Conservation (phyloP, 2,329 filamentous ascomycete genomes). For the Trichoderma asperellum region DNA sequence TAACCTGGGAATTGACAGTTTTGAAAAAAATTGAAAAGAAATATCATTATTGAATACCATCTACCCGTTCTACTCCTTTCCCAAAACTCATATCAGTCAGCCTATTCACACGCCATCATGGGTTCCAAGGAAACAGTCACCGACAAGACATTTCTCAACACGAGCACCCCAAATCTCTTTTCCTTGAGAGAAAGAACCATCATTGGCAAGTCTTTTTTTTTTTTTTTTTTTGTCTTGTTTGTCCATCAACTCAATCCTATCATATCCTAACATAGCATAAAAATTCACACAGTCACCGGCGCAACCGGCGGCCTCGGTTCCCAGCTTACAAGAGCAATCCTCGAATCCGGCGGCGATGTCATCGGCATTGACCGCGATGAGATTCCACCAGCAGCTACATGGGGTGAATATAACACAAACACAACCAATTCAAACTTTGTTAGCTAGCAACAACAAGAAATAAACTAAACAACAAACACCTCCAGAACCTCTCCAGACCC, state of each 20-base stretch:
- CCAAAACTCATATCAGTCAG: too few relatives aligned
- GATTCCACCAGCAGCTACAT: neutral
- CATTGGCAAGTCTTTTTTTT: constrained; percentile 2
- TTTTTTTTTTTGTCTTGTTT: neutral
- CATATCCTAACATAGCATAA: neutral
- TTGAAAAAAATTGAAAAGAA: neutral
- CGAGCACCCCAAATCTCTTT: constrained; percentile 20
- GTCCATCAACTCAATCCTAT: neutral
- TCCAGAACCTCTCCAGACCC: constrained; percentile 16
- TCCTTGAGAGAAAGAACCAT: constrained; percentile 21
- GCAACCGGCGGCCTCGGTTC: constrained; percentile 24
- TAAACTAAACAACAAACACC: neutral
- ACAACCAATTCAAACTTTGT: neutral
- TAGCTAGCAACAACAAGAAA: neutral
- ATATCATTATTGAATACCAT: neutral
- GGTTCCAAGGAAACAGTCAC: constrained; percentile 6
- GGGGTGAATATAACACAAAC: neutral
- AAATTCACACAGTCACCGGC: neutral
- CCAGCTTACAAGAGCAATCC: constrained; percentile 24
- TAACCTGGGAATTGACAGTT: neutral
- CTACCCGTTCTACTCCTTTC: neutral
- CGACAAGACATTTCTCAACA: neutral
- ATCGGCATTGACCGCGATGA: constrained; percentile 23
- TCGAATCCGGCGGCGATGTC: constrained; percentile 29
- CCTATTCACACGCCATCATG: neutral